Conservation (phyloP, 352 stramenopile species). For the Phytophthora sojae region DNA sequence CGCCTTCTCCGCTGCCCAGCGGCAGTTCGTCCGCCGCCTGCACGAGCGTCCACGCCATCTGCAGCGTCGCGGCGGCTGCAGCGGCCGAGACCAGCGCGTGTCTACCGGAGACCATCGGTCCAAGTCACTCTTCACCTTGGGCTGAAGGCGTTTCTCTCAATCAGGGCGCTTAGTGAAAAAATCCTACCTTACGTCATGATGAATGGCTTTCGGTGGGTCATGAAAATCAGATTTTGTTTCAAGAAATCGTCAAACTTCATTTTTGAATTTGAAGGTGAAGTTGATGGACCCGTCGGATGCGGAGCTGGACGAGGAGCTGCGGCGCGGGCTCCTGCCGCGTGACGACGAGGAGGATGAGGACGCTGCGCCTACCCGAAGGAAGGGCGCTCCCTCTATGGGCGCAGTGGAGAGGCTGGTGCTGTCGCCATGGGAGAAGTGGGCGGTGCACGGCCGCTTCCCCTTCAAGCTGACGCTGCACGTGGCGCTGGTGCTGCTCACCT, state of each 20-base stretch:
- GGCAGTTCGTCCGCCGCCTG: not conserved
- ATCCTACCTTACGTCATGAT: not conserved
- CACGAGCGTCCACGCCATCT: conserved; percentile 18
- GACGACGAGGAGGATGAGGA: not conserved
- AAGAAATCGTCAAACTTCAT: not conserved
- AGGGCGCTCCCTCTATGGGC: conserved; percentile 40
- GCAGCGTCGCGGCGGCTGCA: not conserved
- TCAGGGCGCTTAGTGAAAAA: not conserved
- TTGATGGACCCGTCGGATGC: conserved; percentile 20
- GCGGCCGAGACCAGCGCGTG: not conserved
- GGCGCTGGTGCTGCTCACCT: conserved; percentile 75
- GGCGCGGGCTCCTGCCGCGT: conserved; percentile 30
- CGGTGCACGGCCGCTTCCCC: conserved; percentile 71
- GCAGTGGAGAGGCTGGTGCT: conserved; percentile 67
- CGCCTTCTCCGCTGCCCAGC: conserved; percentile 7
- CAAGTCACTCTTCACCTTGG: conserved; percentile 5
- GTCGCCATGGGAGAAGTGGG: conserved; percentile 88
- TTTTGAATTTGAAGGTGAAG: conserved; percentile 7
- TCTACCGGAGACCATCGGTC: conserved; percentile 8
- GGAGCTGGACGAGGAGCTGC: conserved; percentile 34
- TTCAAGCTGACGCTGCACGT: conserved; percentile 87
- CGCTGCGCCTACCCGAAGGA: not conserved
- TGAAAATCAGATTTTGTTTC: not conserved
- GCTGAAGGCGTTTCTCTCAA: not conserved
- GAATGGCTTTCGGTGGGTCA: not conserved